Percentiles rank a stretch among this genome's conserved stretches.
Evolutionary conservation across 129 eudicot genomes (phyloP).

Genomic region (Silybum marianum): DNA sequence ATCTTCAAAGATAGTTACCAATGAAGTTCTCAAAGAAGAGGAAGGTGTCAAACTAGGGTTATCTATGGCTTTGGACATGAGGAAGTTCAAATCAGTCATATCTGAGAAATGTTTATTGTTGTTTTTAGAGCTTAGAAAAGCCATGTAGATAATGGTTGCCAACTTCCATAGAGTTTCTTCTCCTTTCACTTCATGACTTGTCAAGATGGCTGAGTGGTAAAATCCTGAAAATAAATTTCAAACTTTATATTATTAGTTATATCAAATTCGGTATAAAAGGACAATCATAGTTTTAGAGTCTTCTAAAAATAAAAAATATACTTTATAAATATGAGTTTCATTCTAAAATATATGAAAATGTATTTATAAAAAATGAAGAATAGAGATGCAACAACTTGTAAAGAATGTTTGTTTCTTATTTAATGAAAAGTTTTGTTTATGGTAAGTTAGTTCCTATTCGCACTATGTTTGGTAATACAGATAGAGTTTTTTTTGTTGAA

Average conservation of each 20-base stretch:
- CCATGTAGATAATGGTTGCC: slow-evolving; percentile 45
- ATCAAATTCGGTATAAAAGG: background rate
- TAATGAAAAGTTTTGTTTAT: background rate
- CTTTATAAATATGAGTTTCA: background rate
- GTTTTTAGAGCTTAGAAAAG: slow-evolving; percentile 35
- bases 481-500: background rate
- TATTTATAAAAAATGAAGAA: too few relatives aligned
- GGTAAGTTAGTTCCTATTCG: background rate
- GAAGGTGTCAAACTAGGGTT: slow-evolving; percentile 58
- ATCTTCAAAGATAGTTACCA: slow-evolving; percentile 54
- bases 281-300: background rate
- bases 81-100: slow-evolving; percentile 57
- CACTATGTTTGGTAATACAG: slow-evolving; percentile 5
- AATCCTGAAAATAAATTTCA: slow-evolving; percentile 34
- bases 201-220: slow-evolving; percentile 60
- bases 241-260: background rate
- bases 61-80: slow-evolving; percentile 58
- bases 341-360: background rate
- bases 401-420: background rate
- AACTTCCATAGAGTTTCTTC: slow-evolving; percentile 57
- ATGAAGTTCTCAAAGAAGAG: slow-evolving; percentile 49
- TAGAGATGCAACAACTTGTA: background rate
- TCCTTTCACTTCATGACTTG: slow-evolving; percentile 45
- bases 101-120: slow-evolving; percentile 58
- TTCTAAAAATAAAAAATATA: too few relatives aligned